phyloP scores from a whole-genome alignment of 2,329 filamentous ascomycete species.

The Fusarium brachygibbosum region DNA sequence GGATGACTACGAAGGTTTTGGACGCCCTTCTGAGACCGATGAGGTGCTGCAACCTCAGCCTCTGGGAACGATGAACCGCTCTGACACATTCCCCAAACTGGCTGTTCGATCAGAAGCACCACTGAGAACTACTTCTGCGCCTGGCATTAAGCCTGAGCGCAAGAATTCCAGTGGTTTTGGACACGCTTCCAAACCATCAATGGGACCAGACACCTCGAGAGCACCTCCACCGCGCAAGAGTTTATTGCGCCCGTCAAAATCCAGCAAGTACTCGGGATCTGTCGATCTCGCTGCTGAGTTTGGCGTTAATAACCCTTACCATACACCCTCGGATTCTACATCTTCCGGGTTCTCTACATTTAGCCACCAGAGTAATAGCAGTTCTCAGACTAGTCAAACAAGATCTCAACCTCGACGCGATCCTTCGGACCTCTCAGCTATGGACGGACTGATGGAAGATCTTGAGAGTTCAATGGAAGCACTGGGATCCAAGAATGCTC shows the following conservation, averaged over 20 bases:
- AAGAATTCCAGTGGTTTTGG: slow-evolving; percentile 48
- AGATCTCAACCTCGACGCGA: slow-evolving; percentile 54
- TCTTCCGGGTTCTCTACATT: slow-evolving; percentile 74
- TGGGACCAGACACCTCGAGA: slow-evolving; percentile 65
- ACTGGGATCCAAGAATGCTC: slow-evolving; percentile 48
- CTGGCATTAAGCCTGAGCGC: slow-evolving; percentile 59
- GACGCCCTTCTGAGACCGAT: slow-evolving; percentile 58
- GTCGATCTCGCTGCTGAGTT: slow-evolving; percentile 73
- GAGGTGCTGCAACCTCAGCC: slow-evolving; percentile 55
- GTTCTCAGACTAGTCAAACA: slow-evolving; percentile 67
- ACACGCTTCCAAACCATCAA: slow-evolving; percentile 57
- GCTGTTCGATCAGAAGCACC: slow-evolving; percentile 56
- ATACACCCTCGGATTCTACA: slow-evolving; percentile 73
- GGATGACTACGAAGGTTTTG: slow-evolving; percentile 71
- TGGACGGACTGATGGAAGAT: slow-evolving; percentile 69
- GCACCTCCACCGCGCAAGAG: slow-evolving; percentile 67
- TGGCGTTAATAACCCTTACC: slow-evolving; percentile 73
- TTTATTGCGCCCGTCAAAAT: slow-evolving; percentile 59
- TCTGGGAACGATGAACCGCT: slow-evolving; percentile 58
- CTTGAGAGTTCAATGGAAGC: slow-evolving; percentile 65
- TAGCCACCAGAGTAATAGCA: slow-evolving; percentile 70
- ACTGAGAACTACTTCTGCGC: slow-evolving; percentile 62
- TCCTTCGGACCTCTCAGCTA: slow-evolving; percentile 60
- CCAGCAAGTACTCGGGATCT: slow-evolving; percentile 56
- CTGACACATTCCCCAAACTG: slow-evolving; percentile 67